These are phyloP conservation scores for Boletus huronensis DNA, from an alignment of 768 basidiomycete species.

Conservation along the genomic window DNA sequence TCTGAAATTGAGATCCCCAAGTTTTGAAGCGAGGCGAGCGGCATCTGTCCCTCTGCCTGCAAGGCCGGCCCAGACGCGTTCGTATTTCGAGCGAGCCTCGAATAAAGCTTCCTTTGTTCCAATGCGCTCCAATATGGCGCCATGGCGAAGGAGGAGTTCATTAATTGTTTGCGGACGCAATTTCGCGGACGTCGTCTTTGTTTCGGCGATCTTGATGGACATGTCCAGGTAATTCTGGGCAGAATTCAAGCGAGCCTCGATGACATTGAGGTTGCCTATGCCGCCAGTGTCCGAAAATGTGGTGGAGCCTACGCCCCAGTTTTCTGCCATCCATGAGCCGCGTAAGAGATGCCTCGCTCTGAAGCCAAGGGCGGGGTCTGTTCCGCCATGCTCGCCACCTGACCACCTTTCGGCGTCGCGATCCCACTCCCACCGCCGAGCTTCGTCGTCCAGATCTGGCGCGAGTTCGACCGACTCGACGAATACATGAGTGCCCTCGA, in stretches of 20 bases:
- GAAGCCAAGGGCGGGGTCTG: constrained; percentile 67
- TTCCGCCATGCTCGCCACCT: constrained; percentile 56
- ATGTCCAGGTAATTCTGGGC: constrained; percentile 52
- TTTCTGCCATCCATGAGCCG: constrained; percentile 67
- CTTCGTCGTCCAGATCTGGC: constrained; percentile 48
- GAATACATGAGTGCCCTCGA: constrained; percentile 58
- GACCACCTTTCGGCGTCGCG: constrained; percentile 60
- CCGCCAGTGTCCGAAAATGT: constrained; percentile 34
- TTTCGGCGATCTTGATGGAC: constrained; percentile 46
- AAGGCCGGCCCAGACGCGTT: constrained; percentile 52
- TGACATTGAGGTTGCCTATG: constrained; percentile 38
- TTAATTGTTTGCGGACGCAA: constrained; percentile 49
- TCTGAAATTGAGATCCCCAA: constrained; percentile 62
- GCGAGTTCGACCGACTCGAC: constrained; percentile 56
- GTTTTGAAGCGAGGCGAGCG: constrained; percentile 57
- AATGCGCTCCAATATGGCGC: constrained; percentile 56
- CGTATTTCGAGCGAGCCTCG: constrained; percentile 56
- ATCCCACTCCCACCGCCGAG: constrained; percentile 65
- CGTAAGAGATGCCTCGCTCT: constrained; percentile 59
- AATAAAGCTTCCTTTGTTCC: constrained; percentile 47
- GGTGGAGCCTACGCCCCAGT: constrained; percentile 56
- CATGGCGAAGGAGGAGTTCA: constrained; percentile 55
- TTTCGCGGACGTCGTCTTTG: constrained; percentile 34
- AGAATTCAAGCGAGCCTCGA: constrained; percentile 53
- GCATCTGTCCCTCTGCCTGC: constrained; percentile 40